Percentiles rank a stretch among this genome's conserved stretches.
Conservation (phyloP, 1,284 basidiomycete species). For the Ustilago esculenta region DNA sequence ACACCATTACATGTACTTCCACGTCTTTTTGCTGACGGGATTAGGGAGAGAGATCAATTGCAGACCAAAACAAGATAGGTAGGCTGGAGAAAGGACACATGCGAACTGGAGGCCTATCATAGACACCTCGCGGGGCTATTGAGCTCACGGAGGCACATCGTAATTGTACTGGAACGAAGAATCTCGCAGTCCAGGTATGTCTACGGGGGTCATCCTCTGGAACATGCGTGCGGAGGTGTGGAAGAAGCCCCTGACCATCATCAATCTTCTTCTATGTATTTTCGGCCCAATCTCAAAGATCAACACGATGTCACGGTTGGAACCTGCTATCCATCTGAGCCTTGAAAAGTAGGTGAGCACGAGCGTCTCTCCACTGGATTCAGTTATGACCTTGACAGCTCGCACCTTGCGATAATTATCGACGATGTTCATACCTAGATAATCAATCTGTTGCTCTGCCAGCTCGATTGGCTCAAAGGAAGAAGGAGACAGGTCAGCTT, state of each 20-base stretch:
- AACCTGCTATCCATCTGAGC: neutral
- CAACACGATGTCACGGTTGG: neutral
- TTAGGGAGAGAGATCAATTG: no score
- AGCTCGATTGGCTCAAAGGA: neutral
- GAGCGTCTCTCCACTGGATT: neutral
- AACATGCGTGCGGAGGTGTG: neutral
- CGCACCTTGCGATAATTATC: neutral
- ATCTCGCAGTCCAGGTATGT: neutral
- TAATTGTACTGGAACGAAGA: neutral
- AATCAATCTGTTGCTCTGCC: neutral
- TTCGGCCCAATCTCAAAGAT: slow-evolving; percentile 1
- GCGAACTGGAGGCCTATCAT: no score
- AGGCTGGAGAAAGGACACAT: no score
- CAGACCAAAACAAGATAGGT: no score
- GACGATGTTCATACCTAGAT: neutral
- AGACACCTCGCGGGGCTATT: no score
- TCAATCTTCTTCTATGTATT: neutral
- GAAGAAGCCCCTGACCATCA: slow-evolving; percentile 1
- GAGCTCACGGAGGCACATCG: no score
- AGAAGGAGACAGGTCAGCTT: neutral
- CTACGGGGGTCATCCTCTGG: neutral
- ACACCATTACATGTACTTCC: no score
- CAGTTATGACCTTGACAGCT: neutral
- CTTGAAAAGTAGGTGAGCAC: neutral
- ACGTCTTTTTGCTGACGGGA: no score